Base-by-base conservation (phyloP, 352 stramenopile species). In the Phytophthora capsici region DNA sequence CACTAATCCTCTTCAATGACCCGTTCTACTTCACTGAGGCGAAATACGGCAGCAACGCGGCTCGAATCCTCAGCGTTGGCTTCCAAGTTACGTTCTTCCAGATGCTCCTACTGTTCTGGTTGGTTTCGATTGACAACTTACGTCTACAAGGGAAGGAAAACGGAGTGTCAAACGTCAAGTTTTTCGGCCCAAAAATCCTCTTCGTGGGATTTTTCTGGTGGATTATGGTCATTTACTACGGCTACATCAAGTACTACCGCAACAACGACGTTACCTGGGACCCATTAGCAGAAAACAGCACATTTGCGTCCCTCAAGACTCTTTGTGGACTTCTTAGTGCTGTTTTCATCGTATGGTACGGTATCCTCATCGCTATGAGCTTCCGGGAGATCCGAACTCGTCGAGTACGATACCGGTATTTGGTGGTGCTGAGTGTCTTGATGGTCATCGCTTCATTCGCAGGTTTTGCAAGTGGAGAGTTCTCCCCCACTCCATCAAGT, bases 11-110 rank as follows among this genome's bases (percentile, higher is more conserved):
- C 23, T 89, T 82, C 60, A 86, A 89, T 44, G 80, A 89, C 36
- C 80, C 80, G 2, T 87, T 89, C 47, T 89, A 84, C 63, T 62
- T 75, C 23, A 51, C 73, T 10, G 80, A 89, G 34, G 76, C 77
- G 12, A 71, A 52, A 7, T 84, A 71, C 32, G 78, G 78, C 14
- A 81, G 80, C 56, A 81, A 84, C 49, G 51, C 77, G 1, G 64
- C 80, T 43, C 71, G 78, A 32, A 71, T 89, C 10, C 67, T 89
- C 22, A 81, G 64, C 26, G 66, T 87, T 9, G 53, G 74, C 1
- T 87, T 89, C 51, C 80, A 86, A 57, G 72, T 80, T 14, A 82
- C 78, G 2, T 89, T 89, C 63, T 85, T 87, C 57, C 73, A 86
- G 63, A 56, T 84, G 26, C 44, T 89, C 41, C 55, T 89, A 26